Evolutionary conservation across 2,329 filamentous ascomycete species (phyloP).

Genomic region (Neopestalotiopsis sp.): DNA sequence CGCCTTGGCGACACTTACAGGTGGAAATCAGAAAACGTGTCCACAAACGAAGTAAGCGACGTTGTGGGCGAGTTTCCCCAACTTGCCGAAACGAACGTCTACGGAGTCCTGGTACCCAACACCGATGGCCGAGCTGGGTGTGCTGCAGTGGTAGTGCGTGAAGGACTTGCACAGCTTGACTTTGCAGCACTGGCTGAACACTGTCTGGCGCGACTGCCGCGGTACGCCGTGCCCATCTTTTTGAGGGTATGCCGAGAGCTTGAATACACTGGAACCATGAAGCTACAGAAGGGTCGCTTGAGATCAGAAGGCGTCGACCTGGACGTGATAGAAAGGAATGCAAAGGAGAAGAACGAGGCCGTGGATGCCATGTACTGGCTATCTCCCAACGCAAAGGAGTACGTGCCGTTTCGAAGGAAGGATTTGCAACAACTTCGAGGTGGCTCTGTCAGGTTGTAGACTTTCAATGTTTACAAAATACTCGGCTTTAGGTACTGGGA

Average conservation of each 20-base stretch:
- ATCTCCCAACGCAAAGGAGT: conserved; percentile 35
- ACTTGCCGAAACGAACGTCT: conserved; percentile 48
- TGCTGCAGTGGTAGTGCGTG: conserved; percentile 45
- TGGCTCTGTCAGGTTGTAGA: conserved; percentile 6
- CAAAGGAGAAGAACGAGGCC: conserved; percentile 36
- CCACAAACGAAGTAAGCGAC: conserved; percentile 50
- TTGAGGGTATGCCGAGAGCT: conserved; percentile 43
- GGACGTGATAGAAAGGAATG: conserved; percentile 38
- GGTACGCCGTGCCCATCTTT: conserved; percentile 52
- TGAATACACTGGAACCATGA: conserved; percentile 51
- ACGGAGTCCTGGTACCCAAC: conserved; percentile 48
- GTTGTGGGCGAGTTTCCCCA: conserved; percentile 44
- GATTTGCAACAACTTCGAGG: conserved; percentile 8
- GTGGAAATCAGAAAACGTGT: conserved; percentile 60
- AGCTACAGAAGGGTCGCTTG: conserved; percentile 49
- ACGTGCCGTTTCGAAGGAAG: conserved; percentile 40
- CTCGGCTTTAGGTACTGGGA: neutral
- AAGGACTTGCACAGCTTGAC: conserved; percentile 34
- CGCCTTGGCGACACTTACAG: conserved; percentile 74
- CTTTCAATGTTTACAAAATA: neutral
- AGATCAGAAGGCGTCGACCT: conserved; percentile 48
- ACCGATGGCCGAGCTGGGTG: conserved; percentile 50
- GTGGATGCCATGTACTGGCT: conserved; percentile 45
- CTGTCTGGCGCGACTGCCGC: conserved; percentile 43
- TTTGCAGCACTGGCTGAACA: conserved; percentile 41